Conservation (phyloP, 108 stramenopile genomes). For the Discostella pseudostelligera region DNA sequence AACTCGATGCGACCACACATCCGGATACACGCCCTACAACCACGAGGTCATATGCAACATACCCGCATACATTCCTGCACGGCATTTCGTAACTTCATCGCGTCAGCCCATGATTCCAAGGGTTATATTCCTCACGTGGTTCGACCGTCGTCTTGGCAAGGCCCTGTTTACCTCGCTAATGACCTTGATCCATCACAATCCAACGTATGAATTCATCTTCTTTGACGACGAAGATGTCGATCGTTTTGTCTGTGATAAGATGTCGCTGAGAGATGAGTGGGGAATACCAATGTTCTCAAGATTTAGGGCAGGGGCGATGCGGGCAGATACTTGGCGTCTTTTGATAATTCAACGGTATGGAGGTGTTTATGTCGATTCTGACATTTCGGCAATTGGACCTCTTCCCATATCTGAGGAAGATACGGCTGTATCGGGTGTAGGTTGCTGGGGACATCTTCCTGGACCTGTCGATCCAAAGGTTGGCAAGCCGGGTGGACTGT, state of each 20-base stretch:
- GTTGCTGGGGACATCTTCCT: slow-evolving; percentile 10
- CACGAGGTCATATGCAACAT: slow-evolving; percentile 6
- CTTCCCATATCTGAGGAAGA: slow-evolving; percentile 7
- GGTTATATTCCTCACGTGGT: slow-evolving; percentile 16
- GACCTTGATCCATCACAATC: slow-evolving; percentile 17
- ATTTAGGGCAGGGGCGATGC: slow-evolving; percentile 8
- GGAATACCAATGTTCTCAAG: slow-evolving; percentile 12
- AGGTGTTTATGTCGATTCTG: slow-evolving; percentile 11
- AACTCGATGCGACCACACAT: neutral
- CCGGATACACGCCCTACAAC: neutral
- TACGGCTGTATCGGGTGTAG: slow-evolving; percentile 17
- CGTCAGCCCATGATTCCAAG: neutral
- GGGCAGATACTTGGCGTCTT: slow-evolving; percentile 11
- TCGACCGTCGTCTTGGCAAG: slow-evolving; percentile 15
- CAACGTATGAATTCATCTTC: slow-evolving; percentile 14
- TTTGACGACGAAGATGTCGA: slow-evolving; percentile 18
- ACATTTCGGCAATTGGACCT: neutral
- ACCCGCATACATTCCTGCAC: slow-evolving; percentile 16
- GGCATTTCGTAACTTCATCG: neutral
- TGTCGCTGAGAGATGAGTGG: slow-evolving; percentile 1
- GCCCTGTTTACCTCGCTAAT: slow-evolving; percentile 12
- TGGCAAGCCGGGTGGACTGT: neutral
- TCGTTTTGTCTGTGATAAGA: slow-evolving; percentile 20
- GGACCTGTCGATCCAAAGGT: neutral
- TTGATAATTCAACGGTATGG: slow-evolving; percentile 17